These are phyloP conservation scores for Betula pendula DNA, from an alignment of 306 rosid species.

Conservation along the genomic window DNA sequence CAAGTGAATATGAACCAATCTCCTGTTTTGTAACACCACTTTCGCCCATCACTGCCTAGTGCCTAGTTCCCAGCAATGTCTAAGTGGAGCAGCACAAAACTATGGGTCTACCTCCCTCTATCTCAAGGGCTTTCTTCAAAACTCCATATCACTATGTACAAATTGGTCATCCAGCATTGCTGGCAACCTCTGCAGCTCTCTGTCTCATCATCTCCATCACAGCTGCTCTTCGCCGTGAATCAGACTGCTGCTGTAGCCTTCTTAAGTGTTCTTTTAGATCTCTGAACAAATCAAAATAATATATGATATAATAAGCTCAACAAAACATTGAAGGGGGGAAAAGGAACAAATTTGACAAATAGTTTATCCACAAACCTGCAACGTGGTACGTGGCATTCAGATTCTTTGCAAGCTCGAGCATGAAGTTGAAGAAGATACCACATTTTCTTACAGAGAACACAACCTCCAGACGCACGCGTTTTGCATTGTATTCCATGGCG, in stretches of 20 bases:
- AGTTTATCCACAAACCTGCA: constrained; percentile 69
- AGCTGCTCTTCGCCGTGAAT: constrained; percentile 94
- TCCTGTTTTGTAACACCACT: constrained; percentile 37
- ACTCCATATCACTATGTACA: constrained; percentile 38
- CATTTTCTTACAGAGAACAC: constrained; percentile 95
- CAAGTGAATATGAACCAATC: constrained; percentile 36
- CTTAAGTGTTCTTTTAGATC: constrained; percentile 91
- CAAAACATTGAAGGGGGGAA: not conserved
- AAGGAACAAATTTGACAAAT: not conserved
- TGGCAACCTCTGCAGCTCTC: constrained; percentile 95
- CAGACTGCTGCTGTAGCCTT: constrained; percentile 97
- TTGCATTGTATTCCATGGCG: constrained; percentile 95
- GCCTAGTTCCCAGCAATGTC: constrained; percentile 35
- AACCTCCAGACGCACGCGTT: constrained; percentile 92
- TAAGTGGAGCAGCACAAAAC: constrained; percentile 36
- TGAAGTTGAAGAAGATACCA: constrained; percentile 99
- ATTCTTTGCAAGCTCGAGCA: constrained; percentile 98
- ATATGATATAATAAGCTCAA: not conserved
- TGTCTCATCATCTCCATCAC: constrained; percentile 99
- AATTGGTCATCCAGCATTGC: constrained; percentile 57
- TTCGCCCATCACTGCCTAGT: constrained; percentile 23
- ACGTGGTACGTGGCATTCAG: constrained; percentile 92
- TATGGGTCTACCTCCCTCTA: constrained; percentile 18
- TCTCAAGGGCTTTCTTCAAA: constrained; percentile 28
- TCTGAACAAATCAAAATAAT: constrained; percentile 40